Conservation (phyloP, 179 eudicot genomes). For the Spergularia azorica region DNA sequence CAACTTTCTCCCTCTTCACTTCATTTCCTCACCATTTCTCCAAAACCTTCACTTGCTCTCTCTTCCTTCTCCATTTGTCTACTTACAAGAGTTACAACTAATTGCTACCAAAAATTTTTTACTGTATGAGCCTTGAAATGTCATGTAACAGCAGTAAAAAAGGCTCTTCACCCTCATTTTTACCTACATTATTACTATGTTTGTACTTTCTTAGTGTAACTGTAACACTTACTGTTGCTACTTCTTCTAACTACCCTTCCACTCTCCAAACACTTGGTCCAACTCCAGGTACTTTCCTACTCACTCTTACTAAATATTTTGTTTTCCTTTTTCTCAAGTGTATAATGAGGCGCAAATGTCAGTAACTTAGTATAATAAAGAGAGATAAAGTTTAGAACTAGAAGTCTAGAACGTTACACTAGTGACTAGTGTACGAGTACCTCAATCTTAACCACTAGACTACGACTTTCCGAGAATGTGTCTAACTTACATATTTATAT, state of each 20-base stretch:
- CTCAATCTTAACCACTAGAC: neutral
- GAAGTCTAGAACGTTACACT: no score
- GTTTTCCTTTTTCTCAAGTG: neutral
- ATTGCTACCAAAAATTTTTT: neutral
- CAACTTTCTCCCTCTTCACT: neutral
- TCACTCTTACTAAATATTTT: neutral
- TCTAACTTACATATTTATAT: neutral
- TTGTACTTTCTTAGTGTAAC: neutral
- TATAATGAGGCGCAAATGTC: neutral
- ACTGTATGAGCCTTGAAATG: neutral
- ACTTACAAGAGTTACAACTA: no score
- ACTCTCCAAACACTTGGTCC: constrained; percentile 30
- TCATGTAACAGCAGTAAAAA: constrained; percentile 6
- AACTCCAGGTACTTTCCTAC: constrained; percentile 22
- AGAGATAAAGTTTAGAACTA: no score
- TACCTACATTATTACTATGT: constrained; percentile 16
- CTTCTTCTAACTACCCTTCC: constrained; percentile 8
- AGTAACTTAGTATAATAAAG: neutral
- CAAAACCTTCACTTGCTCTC: neutral
- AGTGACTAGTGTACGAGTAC: neutral
- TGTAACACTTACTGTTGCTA: neutral
- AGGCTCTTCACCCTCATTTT: neutral
- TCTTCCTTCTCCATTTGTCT: neutral
- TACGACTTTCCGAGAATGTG: neutral
- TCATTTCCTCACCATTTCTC: neutral